Percentiles rank a stretch among this genome's conserved stretches.
Evolutionary conservation across 2,329 filamentous ascomycete genomes (phyloP).

Genomic region (Fusarium miscanthi): DNA sequence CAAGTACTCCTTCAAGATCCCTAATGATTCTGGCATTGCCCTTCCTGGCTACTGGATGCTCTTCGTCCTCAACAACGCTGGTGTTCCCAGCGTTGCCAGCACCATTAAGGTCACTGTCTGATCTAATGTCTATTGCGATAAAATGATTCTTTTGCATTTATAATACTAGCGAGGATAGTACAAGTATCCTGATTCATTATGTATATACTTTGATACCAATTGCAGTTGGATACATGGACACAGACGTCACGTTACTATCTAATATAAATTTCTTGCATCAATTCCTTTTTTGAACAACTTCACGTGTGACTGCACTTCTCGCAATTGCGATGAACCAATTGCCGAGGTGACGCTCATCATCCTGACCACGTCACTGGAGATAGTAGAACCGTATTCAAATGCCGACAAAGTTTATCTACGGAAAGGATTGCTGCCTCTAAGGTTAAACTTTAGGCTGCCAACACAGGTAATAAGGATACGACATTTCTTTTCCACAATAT

Average conservation of each 20-base stretch:
- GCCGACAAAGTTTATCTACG: background rate
- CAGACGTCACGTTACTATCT: background rate
- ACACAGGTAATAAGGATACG: too few relatives aligned
- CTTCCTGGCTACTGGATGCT: constrained; percentile 40
- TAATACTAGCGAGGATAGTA: background rate
- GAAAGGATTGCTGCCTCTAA: too few relatives aligned
- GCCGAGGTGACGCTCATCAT: background rate
- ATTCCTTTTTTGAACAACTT: background rate
- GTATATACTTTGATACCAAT: constrained; percentile 17
- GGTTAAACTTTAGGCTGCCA: too few relatives aligned
- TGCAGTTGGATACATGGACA: background rate
- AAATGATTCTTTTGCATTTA: background rate
- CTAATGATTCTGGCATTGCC: constrained; percentile 30
- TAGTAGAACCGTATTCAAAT: background rate
- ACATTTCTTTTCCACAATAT: too few relatives aligned
- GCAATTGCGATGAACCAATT: background rate
- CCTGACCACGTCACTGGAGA: background rate
- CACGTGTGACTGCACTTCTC: background rate
- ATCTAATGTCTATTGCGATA: background rate
- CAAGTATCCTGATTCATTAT: constrained; percentile 1
- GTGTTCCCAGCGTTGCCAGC: constrained; percentile 34
- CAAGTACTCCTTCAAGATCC: constrained; percentile 29
- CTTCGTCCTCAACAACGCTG: constrained; percentile 31
- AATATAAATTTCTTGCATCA: constrained; percentile 4
- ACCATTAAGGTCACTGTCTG: constrained; percentile 32